phyloP scores from a whole-genome alignment of 108 stramenopile species.

The Hondaea fermentalgiana region DNA sequence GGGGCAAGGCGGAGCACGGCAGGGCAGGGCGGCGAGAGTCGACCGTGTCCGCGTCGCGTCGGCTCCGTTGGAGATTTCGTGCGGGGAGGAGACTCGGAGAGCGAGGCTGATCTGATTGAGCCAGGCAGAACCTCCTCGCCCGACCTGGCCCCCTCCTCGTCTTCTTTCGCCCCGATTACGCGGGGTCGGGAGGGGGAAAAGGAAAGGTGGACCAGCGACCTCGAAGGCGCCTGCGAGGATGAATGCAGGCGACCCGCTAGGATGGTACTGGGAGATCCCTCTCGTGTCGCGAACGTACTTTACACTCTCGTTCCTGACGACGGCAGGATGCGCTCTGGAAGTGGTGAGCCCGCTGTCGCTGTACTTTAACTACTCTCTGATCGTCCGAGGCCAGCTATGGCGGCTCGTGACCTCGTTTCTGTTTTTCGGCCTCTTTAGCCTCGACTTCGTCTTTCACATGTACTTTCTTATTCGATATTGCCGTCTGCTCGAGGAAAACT shows the following conservation, averaged over 20 bases:
- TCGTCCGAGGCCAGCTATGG: constrained; percentile 79
- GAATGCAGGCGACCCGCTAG: not conserved
- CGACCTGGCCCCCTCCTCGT: too few species aligned
- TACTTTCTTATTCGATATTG: constrained; percentile 92
- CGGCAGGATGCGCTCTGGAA: constrained; percentile 59
- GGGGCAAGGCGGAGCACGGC: too few species aligned
- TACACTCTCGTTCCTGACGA: constrained; percentile 84
- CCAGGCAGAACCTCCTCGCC: too few species aligned
- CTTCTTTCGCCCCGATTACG: too few species aligned
- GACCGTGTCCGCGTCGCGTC: too few species aligned
- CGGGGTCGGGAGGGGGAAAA: too few species aligned
- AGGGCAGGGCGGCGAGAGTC: too few species aligned
- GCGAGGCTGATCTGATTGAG: too few species aligned
- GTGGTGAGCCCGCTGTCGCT: constrained; percentile 47
- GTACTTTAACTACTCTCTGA: constrained; percentile 73
- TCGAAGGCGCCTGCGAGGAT: not conserved
- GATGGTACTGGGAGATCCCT: constrained; percentile 91
- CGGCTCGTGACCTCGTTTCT: constrained; percentile 82
- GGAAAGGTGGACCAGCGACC: too few species aligned
- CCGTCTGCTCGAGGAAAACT: constrained; percentile 85
- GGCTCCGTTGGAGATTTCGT: too few species aligned
- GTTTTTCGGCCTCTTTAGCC: constrained; percentile 89
- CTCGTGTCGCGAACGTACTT: constrained; percentile 81
- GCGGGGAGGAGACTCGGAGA: too few species aligned
- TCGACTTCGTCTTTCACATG: constrained; percentile 98